Evolutionary conservation across 306 rosid genomes (phyloP), one percentile per base, ranked within the genome.

Genomic region (Begonia fuchsioides): DNA sequence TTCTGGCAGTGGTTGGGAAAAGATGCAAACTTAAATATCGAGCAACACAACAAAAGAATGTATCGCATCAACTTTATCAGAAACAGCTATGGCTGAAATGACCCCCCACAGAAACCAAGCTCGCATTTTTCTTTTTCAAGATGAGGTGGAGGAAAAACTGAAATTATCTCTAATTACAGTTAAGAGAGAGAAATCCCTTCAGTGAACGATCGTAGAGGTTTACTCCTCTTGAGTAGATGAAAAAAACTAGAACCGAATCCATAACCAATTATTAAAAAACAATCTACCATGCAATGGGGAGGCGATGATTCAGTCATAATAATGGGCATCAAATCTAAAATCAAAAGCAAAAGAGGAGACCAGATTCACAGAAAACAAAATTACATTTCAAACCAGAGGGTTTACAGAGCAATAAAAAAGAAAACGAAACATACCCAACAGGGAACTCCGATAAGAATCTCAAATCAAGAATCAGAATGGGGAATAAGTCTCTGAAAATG

Each of bases 61-160:
- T 71, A 75, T 79, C 82, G 77, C 82, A 74, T 84, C 93, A 79
- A 61, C 67, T 71, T 64, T 59, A 70, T 69, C 63, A 58, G 39
- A 58, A 67, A 65, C 62, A 78, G 62, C 57, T 26, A 26, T 39
- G 61, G 68, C 54, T 54, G 35, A 26, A 8, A 26, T 26, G 45
- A 41, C 45, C 13, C 59, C 72, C 56, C 63, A 67, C 70, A 62
- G 52, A 65, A 63, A 71, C 68, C 62, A 63, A n/a, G 44, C 56
- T 63, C 63, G 16, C n/a, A n/a, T n/a, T n/a, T n/a, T n/a, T n/a
- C n/a, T n/a, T n/a, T n/a, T n/a, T 65, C 60, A 18, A 20, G 62
- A 65, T 65, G 69, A 63, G 53, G 65, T 53, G 44, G 32, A 60
- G 52, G 26, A 43, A 63, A 43, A 39, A 54, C 19, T 26, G 45